These are phyloP conservation scores for Rhodosporidiobolus odoratus DNA, from an alignment of 768 basidiomycete genomes.

Conservation along the genomic window DNA sequence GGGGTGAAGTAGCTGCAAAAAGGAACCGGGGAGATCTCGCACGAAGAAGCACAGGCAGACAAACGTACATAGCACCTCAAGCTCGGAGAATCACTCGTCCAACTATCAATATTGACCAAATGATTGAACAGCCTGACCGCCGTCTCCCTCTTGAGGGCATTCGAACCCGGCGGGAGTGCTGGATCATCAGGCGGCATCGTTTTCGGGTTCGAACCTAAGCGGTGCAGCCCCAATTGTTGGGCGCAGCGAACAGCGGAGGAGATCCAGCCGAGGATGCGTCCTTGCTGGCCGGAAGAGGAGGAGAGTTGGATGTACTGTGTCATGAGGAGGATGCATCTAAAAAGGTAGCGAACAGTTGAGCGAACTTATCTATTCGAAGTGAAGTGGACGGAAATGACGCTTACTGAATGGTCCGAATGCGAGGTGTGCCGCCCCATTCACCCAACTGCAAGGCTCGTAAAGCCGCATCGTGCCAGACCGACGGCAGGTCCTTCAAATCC, in stretches of 20 bases:
- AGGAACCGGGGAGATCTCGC: no score
- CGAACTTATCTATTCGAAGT: not conserved
- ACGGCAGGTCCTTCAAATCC: conserved; percentile 30
- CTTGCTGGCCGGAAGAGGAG: conserved; percentile 26
- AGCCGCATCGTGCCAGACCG: conserved; percentile 37
- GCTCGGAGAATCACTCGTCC: conserved; percentile 28
- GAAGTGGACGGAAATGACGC: not conserved
- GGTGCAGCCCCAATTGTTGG: conserved; percentile 32
- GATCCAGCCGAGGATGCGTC: conserved; percentile 32
- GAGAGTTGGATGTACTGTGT: conserved; percentile 36
- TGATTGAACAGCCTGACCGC: conserved; percentile 23
- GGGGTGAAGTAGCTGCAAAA: conserved; percentile 29
- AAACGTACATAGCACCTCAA: conserved; percentile 31
- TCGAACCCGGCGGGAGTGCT: conserved; percentile 31
- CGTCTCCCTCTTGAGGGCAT: conserved; percentile 31
- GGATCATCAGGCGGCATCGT: conserved; percentile 38
- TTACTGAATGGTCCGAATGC: conserved; percentile 35
- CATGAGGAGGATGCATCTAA: conserved; percentile 19
- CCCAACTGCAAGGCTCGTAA: conserved; percentile 34
- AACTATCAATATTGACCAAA: conserved; percentile 29
- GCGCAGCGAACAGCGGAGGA: conserved; percentile 30
- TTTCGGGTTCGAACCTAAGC: conserved; percentile 17
- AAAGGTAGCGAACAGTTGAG: not conserved
- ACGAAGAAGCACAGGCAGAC: not conserved
- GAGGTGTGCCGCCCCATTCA: conserved; percentile 36